Evolutionary conservation across 2,329 filamentous ascomycete genomes (phyloP).

Genomic region (Penicillium sp.): DNA sequence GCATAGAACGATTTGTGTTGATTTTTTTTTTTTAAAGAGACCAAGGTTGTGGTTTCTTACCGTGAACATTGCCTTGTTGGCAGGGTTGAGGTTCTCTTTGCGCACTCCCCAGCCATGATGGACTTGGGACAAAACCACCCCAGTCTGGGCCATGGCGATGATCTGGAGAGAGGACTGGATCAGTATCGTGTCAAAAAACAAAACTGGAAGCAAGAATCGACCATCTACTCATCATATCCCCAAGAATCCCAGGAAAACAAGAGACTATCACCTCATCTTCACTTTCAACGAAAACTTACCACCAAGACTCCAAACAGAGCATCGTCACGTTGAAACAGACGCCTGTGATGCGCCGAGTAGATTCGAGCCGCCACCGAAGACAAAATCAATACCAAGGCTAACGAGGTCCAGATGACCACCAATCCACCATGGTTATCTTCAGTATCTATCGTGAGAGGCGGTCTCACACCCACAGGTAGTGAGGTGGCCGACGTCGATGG

Average conservation of each 20-base stretch:
- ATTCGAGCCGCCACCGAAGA: slow-evolving; percentile 37
- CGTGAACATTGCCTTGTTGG: slow-evolving; percentile 6
- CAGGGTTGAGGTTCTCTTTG: background rate
- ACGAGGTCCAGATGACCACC: slow-evolving; percentile 36
- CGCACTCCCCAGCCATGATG: slow-evolving; percentile 10
- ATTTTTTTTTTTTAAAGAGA: no score
- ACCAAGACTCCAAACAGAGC: slow-evolving; percentile 30
- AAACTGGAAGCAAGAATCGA: no score
- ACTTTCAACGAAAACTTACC: slow-evolving; percentile 5
- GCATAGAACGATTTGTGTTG: no score
- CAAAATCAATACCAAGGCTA: slow-evolving; percentile 36
- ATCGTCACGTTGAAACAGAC: slow-evolving; percentile 31
- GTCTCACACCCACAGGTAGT: slow-evolving; percentile 17
- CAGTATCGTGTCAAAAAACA: no score
- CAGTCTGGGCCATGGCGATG: slow-evolving; percentile 1
- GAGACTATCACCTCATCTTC: no score
- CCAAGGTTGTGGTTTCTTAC: background rate
- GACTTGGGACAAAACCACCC: slow-evolving; percentile 1
- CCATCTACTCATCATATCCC: no score
- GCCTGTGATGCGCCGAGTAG: slow-evolving; percentile 34
- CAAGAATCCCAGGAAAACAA: no score
- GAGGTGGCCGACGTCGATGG: slow-evolving; percentile 2
- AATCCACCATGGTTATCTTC: slow-evolving; percentile 37
- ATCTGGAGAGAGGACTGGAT: background rate
- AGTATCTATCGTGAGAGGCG: slow-evolving; percentile 35